Percentiles rank a stretch among this genome's conserved stretches.
Conservation (phyloP, 495 filamentous ascomycete genomes). For the Paragyromitra xinjiangensis region DNA sequence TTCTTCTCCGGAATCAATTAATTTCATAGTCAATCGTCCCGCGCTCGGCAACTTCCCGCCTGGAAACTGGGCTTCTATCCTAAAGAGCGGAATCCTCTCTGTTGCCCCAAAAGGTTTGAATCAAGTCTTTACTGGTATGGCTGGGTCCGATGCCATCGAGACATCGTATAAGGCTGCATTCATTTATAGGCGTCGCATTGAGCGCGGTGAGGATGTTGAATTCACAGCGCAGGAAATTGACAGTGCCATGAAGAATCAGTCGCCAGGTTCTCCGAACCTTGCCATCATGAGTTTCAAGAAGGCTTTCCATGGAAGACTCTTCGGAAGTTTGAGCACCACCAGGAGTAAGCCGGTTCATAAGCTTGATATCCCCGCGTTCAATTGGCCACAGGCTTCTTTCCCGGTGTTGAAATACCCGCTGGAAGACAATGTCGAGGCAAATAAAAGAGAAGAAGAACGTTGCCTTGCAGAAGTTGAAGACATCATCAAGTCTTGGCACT, state of each 20-base stretch:
- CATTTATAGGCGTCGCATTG: conserved; percentile 91
- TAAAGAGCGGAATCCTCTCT: conserved; percentile 85
- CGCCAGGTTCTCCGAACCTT: conserved; percentile 81
- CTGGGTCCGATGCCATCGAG: conserved; percentile 97
- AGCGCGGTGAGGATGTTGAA: conserved; percentile 85
- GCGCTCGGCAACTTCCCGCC: conserved; percentile 97
- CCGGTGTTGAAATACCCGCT: conserved; percentile 90
- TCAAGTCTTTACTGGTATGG: conserved; percentile 96
- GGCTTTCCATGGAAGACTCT: conserved; percentile 94
- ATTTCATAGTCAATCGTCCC: conserved; percentile 88
- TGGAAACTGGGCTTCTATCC: conserved; percentile 83
- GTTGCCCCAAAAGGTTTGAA: conserved; percentile 90
- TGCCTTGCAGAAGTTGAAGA: conserved; percentile 90
- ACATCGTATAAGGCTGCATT: conserved; percentile 99
- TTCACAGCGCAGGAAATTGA: conserved; percentile 84
- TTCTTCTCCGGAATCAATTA: conserved; percentile 78
- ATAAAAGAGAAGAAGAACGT: conserved; percentile 80
- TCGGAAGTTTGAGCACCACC: conserved; percentile 90
- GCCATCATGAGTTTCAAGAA: conserved; percentile 94
- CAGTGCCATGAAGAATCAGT: conserved; percentile 83
- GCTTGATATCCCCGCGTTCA: conserved; percentile 96
- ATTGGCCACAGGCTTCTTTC: conserved; percentile 98
- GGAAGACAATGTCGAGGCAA: conserved; percentile 81
- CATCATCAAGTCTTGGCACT: conserved; percentile 77
- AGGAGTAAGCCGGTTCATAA: conserved; percentile 98